Evolutionary conservation across 176 grass and related monocot genomes (phyloP), one percentile per base, ranked within the genome.

Genomic region (Otatea glauca): DNA sequence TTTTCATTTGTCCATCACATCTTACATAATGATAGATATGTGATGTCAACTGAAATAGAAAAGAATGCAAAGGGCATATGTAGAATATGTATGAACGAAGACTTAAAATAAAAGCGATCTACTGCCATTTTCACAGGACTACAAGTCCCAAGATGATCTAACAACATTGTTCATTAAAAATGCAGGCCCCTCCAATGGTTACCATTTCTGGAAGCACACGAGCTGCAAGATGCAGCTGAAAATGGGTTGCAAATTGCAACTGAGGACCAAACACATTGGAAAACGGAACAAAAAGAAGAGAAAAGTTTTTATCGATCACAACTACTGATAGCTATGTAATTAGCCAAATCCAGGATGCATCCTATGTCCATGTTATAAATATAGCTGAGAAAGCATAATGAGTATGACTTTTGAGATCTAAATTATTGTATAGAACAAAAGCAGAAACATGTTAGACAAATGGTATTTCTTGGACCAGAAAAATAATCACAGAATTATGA

Each of bases 1-100:
- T 70, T 83, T 70, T 83, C 32, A 64, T 65, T 77, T 77, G 41
- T 54, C 86, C 74, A 77, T 71, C 86, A 88, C 65, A 76, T 88
- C 86, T 83, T 50, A 29, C 21, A 77, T 54, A 64, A 77, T 61
- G 10, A 58, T 88, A 64, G 79, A 69, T 70, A 14, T 15, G 64
- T 77, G 86, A 88, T 53, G 72, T 53, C 65, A 71, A 41, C 72
- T 82, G 50, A 76, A 66, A 83, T 20, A 42, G 29, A 68, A 76
- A 75, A 68, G 43, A 87, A 70, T 70, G 64, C 15, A 62, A 4
- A 51, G 51, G 39, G 68, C 18, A 25, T 56, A 41, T 39, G 55
- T 39, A 60, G 5, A 38, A 77, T 54, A 41, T 44, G 21, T 77
- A 12, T 69, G 71, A 87, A 75, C 24, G 38, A 55, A 68, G 1